Base-by-base conservation (phyloP, 2,329 filamentous ascomycete genomes). In the Alternaria rosae region DNA sequence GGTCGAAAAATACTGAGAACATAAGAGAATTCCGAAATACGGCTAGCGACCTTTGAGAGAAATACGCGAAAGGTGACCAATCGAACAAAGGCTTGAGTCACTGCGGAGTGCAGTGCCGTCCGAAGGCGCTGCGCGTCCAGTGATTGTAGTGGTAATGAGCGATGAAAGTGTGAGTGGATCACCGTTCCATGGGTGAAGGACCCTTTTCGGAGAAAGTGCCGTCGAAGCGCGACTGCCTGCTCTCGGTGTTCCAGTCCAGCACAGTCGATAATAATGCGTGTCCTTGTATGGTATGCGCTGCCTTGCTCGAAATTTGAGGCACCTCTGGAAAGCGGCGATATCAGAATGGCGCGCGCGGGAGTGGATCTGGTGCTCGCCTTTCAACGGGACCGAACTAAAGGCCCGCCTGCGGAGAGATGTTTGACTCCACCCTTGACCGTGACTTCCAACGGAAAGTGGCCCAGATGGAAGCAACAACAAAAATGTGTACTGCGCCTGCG, bases 391-490 rank as follows among this genome's bases (percentile, higher is more conserved):
- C 60, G 32, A 50, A 59, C 55, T 59, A 59, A 41, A 62, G 56
- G 55, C 50, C 55, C 44, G 58, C 38, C 17, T 54, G 42, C 38
- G 55, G 42, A 48, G 30, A 59, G 50, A 47, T 21, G 47, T 45
- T 57, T 41, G 42, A 48, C 61, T 61, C 53, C 64, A 61, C 61
- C 52, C 54, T 53, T 51, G 61, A 63, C 57, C 56, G 55, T 62
- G 57, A 64, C 41, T 55, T 30, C 26, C 32, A 43, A 57, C 60
- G 60, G 58, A 60, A 57, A 60, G 58, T 61, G 64, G 66, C 61
- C 61, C 64, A 61, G 62, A 42, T 45, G 26, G 26, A 23, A 45
- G 17, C 32, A 28, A 42, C 42, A 35, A 17, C 13, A 7, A 47
- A 25, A 25, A 41, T 43, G 30, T 13, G 45, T 47, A 17, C 42